These are phyloP conservation scores for Eutypa lata DNA, from an alignment of 2,329 filamentous ascomycete species.

Conservation along the genomic window DNA sequence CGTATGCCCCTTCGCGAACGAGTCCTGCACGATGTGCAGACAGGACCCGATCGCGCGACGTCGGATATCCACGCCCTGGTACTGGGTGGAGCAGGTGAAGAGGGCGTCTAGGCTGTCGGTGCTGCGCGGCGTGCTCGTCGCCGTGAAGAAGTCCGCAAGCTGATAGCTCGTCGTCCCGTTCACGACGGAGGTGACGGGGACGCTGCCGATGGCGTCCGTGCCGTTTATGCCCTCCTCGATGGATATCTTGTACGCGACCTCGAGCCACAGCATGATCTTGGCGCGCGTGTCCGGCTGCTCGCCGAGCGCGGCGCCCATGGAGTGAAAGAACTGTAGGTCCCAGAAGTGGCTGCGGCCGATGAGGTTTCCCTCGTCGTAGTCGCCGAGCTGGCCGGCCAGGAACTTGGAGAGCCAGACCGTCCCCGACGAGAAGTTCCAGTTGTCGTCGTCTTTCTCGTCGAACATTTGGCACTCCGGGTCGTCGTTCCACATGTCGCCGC, in stretches of 20 bases:
- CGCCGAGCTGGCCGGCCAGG: not conserved
- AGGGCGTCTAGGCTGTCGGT: not conserved
- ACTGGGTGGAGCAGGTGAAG: slow-evolving; percentile 1
- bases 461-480: slow-evolving; percentile 9
- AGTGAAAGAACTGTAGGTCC: slow-evolving; percentile 9
- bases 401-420: not conserved
- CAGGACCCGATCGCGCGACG: slow-evolving; percentile 8
- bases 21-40: slow-evolving; percentile 12
- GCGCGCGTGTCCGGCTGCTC: slow-evolving; percentile 6
- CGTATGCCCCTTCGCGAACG: slow-evolving; percentile 11
- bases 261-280: slow-evolving; percentile 8
- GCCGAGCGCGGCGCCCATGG: slow-evolving; percentile 3
- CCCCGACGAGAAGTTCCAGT: not conserved
- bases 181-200: not conserved
- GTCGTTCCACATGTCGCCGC: slow-evolving; percentile 10
- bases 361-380: not conserved
- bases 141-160: not conserved
- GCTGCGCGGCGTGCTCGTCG: not conserved
- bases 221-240: not conserved
- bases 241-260: slow-evolving; percentile 9
- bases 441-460: slow-evolving; percentile 1
- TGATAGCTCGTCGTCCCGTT: not conserved
- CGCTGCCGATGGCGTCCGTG: not conserved
- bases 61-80: not conserved
- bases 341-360: slow-evolving; percentile 10